phyloP scores from a whole-genome alignment of 2,329 filamentous ascomycete species.

The Fusarium sp. region DNA sequence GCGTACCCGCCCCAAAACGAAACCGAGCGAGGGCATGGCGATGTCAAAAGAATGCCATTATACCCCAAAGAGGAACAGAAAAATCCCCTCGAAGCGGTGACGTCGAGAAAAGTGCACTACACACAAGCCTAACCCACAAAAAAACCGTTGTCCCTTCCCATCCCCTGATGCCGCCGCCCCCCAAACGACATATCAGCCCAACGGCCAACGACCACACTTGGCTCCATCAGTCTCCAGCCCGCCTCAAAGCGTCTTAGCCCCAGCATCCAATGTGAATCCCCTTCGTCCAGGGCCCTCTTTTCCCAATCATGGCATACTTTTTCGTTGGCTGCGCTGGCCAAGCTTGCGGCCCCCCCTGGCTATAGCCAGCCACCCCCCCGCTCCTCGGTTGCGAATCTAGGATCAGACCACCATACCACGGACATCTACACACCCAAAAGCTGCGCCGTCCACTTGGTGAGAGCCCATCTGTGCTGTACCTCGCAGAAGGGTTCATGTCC shows the following conservation, averaged over 20 bases:
- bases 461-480: constrained; percentile 20
- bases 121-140: constrained; percentile 39
- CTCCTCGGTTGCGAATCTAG: constrained; percentile 45
- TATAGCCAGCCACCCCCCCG: constrained; percentile 45
- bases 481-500: constrained; percentile 23
- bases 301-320: constrained; percentile 32
- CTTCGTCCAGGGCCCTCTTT: constrained; percentile 35
- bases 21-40: background rate
- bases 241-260: constrained; percentile 33
- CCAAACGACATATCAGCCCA: constrained; percentile 40
- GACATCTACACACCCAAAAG: constrained; percentile 30
- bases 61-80: constrained; percentile 18
- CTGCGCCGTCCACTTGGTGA: constrained; percentile 22
- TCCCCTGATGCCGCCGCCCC: constrained; percentile 32
- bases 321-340: constrained; percentile 32
- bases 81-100: constrained; percentile 21
- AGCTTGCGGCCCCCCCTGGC: constrained; percentile 33
- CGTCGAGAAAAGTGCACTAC: constrained; percentile 28
- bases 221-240: constrained; percentile 31
- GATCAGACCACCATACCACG: constrained; percentile 46
- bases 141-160: constrained; percentile 41
- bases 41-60: background rate
- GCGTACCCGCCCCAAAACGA: background rate
- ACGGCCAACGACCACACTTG: constrained; percentile 37
- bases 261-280: constrained; percentile 26